phyloP scores from a whole-genome alignment of 1,284 basidiomycete species.

The Ganoderma boninense region DNA sequence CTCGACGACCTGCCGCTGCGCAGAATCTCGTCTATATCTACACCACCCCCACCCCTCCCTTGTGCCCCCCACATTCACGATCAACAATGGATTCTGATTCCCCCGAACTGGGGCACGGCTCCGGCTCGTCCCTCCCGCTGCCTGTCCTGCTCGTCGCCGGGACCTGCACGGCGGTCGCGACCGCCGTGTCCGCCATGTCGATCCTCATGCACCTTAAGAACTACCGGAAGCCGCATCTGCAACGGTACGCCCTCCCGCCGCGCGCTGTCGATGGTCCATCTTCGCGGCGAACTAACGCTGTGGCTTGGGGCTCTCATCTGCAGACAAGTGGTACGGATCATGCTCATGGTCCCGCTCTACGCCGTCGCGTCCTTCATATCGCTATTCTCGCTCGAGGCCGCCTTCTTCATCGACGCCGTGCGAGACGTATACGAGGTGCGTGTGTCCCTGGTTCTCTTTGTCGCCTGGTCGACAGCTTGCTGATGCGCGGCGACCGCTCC shows the following conservation, averaged over 20 bases:
- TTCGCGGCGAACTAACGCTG: too few relatives aligned
- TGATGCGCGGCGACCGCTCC: background rate
- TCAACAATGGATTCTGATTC: too few relatives aligned
- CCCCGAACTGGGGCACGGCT: constrained; percentile 40
- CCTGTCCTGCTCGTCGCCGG: constrained; percentile 72
- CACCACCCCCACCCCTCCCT: too few relatives aligned
- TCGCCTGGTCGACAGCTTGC: constrained; percentile 7
- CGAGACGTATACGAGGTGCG: constrained; percentile 96
- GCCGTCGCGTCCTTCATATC: constrained; percentile 92
- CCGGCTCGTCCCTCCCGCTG: constrained; percentile 54
- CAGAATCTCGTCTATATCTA: background rate
- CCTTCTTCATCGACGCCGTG: constrained; percentile 95
- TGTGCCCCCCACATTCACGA: background rate
- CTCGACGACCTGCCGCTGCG: background rate
- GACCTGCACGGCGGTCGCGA: constrained; percentile 73
- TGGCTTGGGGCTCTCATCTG: too few relatives aligned
- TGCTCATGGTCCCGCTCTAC: constrained; percentile 97
- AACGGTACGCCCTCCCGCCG: constrained; percentile 60
- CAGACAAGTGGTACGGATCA: constrained; percentile 94
- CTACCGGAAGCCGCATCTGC: constrained; percentile 85
- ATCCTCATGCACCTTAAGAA: constrained; percentile 92
- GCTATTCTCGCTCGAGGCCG: constrained; percentile 92
- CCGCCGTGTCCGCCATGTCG: constrained; percentile 81
- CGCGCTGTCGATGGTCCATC: background rate
- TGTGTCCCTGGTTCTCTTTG: background rate